Evolutionary conservation across 2,329 filamentous ascomycete species (phyloP), one percentile per base, ranked within the genome.

Genomic region (Aspergillus spinulosporus): DNA sequence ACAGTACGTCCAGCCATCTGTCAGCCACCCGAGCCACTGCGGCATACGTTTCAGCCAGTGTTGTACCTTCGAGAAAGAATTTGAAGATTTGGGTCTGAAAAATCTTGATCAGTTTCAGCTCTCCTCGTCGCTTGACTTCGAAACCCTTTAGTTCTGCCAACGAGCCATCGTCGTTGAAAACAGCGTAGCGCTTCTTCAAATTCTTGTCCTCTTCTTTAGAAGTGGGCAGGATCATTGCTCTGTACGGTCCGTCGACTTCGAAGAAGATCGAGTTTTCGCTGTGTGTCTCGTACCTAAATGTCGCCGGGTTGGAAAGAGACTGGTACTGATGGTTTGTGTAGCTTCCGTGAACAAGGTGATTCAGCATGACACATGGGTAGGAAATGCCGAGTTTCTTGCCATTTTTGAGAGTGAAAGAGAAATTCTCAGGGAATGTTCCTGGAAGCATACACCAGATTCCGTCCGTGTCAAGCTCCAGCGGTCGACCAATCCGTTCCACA

Each of bases 401-500:
- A 66, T 92, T 95, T 74, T 93, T 96, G 64, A 97, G 77, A 67
- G 89, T 96, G 80, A 99, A 97, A 0, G 86, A 82, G 68, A 97
- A 97, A 74, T 99, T 97, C 69, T 99, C 94, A 0, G 94, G 94
- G 66, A 99, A 99, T 0, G 90, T 94, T 0, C 90, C 93, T 0
- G 94, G 94, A 65, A 99, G 82, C 84, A 99, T 99, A 76, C 94
- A 99, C 95, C 94, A 99, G 67, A 99, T 99, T 83, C 95, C 94
- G 70, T 99, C 94, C 2, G 94, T 99, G 73, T 99, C 94, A 48
- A 99, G 81, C 72, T 99, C 94, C 51, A 99, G 80, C 0, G 94
- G 94, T 55, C 94, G 84, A 26, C 94, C 94, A 37, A 99, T 89
- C 6, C 94, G 85, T 71, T 99, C 94, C 3, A 99, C 93, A 1